These are phyloP conservation scores for Agaricus bisporus DNA, from an alignment of 768 basidiomycete species.

Conservation along the genomic window DNA sequence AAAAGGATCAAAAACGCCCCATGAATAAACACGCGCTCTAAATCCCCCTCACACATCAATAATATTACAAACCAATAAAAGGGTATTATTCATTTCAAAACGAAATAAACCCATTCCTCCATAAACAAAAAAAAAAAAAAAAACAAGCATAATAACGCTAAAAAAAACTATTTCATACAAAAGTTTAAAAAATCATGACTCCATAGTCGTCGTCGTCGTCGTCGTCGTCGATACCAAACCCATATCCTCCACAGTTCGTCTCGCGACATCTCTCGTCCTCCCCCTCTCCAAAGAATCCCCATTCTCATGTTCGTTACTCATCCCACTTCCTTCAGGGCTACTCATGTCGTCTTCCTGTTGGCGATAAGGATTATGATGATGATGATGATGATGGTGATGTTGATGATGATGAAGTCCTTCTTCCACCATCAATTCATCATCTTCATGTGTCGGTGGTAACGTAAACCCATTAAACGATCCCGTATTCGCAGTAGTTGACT, in stretches of 20 bases:
- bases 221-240: conserved; percentile 14
- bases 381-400: background rate
- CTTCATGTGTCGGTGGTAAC: conserved; percentile 16
- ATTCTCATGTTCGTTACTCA: conserved; percentile 6
- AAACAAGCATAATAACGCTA: too few species aligned
- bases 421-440: conserved; percentile 12
- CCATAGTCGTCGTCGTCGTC: too few species aligned
- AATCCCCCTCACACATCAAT: too few species aligned
- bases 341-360: conserved; percentile 10
- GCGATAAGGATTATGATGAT: conserved; percentile 4
- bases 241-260: conserved; percentile 11
- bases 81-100: too few species aligned
- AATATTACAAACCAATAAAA: too few species aligned
- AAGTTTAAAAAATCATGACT: too few species aligned
- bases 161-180: too few species aligned
- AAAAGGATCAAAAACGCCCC: too few species aligned
- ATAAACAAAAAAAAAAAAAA: too few species aligned
- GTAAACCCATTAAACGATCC: background rate
- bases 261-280: conserved; percentile 16
- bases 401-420: background rate
- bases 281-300: conserved; percentile 16
- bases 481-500: background rate
- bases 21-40: too few species aligned
- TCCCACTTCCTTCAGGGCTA: conserved; percentile 2
- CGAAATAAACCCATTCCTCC: too few species aligned